Percentiles rank a stretch among this genome's conserved stretches.
Evolutionary conservation across 768 basidiomycete species (phyloP).

Genomic region (Xerocomellus chrysenteron): DNA sequence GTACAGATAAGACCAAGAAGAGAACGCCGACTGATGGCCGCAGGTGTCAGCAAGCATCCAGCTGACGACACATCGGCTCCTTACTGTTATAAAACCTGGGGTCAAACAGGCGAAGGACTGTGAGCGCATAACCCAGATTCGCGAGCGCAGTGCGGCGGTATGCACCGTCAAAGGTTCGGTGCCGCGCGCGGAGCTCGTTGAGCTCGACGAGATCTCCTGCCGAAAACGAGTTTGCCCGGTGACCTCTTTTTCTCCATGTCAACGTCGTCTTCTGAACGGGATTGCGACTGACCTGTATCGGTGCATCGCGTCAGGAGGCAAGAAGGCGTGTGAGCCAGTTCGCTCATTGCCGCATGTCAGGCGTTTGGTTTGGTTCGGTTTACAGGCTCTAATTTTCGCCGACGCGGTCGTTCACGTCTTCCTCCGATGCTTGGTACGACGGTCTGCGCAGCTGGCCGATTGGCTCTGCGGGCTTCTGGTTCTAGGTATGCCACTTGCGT

Average conservation of each 20-base stretch:
- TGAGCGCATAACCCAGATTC: constrained; percentile 69
- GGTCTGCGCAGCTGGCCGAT: constrained; percentile 20
- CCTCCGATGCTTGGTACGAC: constrained; percentile 21
- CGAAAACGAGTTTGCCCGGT: constrained; percentile 49
- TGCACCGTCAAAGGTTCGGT: constrained; percentile 82
- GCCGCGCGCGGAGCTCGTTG: constrained; percentile 74
- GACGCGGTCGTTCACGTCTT: neutral
- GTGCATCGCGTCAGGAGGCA: constrained; percentile 13
- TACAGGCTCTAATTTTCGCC: neutral
- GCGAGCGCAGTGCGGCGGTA: constrained; percentile 76
- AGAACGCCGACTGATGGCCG: constrained; percentile 50
- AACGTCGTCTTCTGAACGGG: neutral
- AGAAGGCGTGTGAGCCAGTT: constrained; percentile 20
- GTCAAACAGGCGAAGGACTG: constrained; percentile 80
- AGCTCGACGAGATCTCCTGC: constrained; percentile 57
- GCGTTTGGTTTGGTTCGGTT: constrained; percentile 16
- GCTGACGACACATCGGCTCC: constrained; percentile 15
- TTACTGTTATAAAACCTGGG: constrained; percentile 67
- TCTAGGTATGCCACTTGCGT: constrained; percentile 17
- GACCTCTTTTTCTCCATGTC: constrained; percentile 35
- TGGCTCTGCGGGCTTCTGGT: constrained; percentile 22
- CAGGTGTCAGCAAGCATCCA: neutral
- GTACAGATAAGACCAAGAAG: constrained; percentile 58
- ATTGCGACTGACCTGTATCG: constrained; percentile 26
- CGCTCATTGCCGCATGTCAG: neutral